Base-by-base conservation (phyloP, 768 basidiomycete genomes). In the Podaxis sp. region DNA sequence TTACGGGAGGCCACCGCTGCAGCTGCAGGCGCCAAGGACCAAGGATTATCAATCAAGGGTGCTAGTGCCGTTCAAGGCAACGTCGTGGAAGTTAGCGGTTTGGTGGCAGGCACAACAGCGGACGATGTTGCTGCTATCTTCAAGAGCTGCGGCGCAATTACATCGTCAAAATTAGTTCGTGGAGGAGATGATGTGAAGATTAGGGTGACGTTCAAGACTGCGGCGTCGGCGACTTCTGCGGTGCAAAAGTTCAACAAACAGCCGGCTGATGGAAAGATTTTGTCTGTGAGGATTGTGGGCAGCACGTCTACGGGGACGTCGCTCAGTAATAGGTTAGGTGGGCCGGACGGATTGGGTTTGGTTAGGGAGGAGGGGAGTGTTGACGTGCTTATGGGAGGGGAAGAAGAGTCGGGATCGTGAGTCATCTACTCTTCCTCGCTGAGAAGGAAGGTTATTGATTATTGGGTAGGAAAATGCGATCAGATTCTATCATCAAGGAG, bases 121-220 rank as follows among this genome's bases (percentile, higher is more conserved):
- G 92, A 89, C 15, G 93, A 95, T 72, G 92, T 95, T 53, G 84
- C 86, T 71, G 90, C 92, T 26, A 93, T 93, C 59, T 95, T 95
- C 80, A 87, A 88, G 65, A 86, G 88, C 24, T 92, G 92, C 68
- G 90, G 90, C 6, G 76, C 84, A 19, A 86, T 90, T 65, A 81
- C 84, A 36, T 77, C 80, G 17, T 76, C 78, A 38, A 80, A 78
- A 55, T 73, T 82, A 17, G 66, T 78, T 67, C 70, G 55, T 70
- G 67, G 68, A 69, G 68, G 58, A 72, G 79, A 82, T 51, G 73
- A 76, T 22, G 83, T 88, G 13, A 73, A 79, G 2, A 89, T 94
- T 59, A 84, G 90, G 19, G 78, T 95, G 19, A 89, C 89, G 12
- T 90, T 91, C 80, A 88, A 91, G 70, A 77, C 79, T 19, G 75